Conservation (phyloP, 2,329 filamentous ascomycete species). For the Colletotrichum orchidophilum region DNA sequence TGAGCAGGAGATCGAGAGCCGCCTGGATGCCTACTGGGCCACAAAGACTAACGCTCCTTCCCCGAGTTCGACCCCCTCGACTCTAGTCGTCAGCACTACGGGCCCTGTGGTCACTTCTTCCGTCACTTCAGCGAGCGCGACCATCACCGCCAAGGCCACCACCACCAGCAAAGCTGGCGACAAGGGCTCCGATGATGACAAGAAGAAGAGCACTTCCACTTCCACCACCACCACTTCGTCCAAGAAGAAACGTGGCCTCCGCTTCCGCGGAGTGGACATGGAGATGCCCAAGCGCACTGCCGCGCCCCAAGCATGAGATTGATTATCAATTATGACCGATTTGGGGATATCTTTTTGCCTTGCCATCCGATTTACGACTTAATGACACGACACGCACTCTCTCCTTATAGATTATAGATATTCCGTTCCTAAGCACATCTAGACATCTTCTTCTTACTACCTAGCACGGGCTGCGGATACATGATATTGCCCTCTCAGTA, state of each 20-base stretch:
- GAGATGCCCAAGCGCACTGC: conserved; percentile 21
- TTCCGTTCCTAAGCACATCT: not conserved
- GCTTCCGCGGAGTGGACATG: conserved; percentile 11
- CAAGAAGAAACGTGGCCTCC: conserved; percentile 19
- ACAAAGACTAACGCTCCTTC: conserved; percentile 23
- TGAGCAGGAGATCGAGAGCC: conserved; percentile 41
- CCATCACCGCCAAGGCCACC: not conserved
- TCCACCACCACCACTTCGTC: not conserved
- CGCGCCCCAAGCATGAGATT: not conserved
- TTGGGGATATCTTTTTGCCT: too few species aligned
- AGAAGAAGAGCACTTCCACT: conserved; percentile 6
- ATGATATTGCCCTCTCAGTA: not conserved
- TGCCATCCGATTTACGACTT: not conserved
- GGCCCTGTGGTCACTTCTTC: not conserved
- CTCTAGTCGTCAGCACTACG: not conserved
- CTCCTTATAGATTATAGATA: conserved; percentile 11
- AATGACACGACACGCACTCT: not conserved
- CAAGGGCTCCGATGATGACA: not conserved
- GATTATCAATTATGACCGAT: not conserved
- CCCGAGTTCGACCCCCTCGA: not conserved
- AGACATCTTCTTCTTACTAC: not conserved
- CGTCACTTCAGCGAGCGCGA: not conserved
- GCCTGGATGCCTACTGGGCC: conserved; percentile 44
- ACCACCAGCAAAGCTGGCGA: conserved; percentile 11
- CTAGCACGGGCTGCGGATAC: not conserved